Evolutionary conservation across 1,284 basidiomycete genomes (phyloP).

Genomic region (Ustilago vetiveriae): DNA sequence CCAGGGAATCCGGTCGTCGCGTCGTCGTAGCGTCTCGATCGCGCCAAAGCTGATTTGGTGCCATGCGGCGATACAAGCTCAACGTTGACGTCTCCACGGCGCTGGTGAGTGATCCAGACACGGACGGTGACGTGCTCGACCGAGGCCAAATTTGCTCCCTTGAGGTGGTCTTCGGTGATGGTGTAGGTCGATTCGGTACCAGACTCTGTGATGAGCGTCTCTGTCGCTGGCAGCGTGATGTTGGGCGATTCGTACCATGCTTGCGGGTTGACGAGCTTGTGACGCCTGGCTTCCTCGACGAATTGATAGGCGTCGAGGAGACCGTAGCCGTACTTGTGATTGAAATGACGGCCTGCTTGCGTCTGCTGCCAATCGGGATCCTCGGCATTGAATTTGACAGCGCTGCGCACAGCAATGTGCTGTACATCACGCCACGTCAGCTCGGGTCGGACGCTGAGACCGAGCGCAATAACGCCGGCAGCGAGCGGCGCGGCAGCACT

Average conservation of each 20-base stretch:
- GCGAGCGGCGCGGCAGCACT: slow-evolving; percentile 96
- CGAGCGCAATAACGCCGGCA: slow-evolving; percentile 64
- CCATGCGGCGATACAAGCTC: slow-evolving; percentile 86
- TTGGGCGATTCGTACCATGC: slow-evolving; percentile 73
- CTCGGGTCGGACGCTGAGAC: slow-evolving; percentile 73
- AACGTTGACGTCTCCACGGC: slow-evolving; percentile 92
- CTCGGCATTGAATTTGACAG: slow-evolving; percentile 81
- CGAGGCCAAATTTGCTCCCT: slow-evolving; percentile 80
- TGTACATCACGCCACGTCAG: slow-evolving; percentile 97
- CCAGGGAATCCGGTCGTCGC: slow-evolving; percentile 81
- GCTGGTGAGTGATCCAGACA: slow-evolving; percentile 89
- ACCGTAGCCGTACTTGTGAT: slow-evolving; percentile 98
- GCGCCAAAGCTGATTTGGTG: slow-evolving; percentile 84
- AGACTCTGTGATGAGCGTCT: slow-evolving; percentile 72
- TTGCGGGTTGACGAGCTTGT: slow-evolving; percentile 92
- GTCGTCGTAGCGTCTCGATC: slow-evolving; percentile 76
- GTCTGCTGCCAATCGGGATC: slow-evolving; percentile 96
- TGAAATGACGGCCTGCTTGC: slow-evolving; percentile 80
- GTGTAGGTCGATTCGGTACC: slow-evolving; percentile 78
- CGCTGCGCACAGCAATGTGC: slow-evolving; percentile 83
- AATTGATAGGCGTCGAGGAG: slow-evolving; percentile 84
- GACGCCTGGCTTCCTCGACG: slow-evolving; percentile 81
- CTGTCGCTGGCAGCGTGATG: slow-evolving; percentile 41
- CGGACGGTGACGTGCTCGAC: slow-evolving; percentile 92
- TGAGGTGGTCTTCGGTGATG: slow-evolving; percentile 78